Conservation (phyloP, 2,329 filamentous ascomycete species). For the Diaporthe vexans region DNA sequence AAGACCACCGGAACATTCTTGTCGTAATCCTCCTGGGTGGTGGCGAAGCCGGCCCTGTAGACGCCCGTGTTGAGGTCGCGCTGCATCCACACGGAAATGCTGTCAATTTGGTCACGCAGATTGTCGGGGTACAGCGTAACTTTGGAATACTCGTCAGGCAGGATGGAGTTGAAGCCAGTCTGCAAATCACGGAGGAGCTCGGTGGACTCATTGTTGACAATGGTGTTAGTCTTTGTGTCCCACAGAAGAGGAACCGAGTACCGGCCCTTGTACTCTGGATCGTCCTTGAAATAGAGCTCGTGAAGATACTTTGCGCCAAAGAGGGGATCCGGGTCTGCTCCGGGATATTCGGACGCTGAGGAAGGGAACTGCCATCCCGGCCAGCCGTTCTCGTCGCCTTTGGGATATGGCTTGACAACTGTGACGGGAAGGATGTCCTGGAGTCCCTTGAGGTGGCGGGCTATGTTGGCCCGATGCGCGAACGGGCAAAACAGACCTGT, state of each 20-base stretch:
- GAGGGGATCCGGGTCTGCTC: constrained; percentile 71
- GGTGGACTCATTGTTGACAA: constrained; percentile 73
- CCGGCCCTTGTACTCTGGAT: constrained; percentile 70
- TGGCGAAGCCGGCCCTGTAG: constrained; percentile 73
- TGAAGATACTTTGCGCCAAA: constrained; percentile 71
- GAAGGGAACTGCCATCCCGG: constrained; percentile 73
- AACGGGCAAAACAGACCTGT: constrained; percentile 75
- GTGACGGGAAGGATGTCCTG: constrained; percentile 67
- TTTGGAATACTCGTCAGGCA: constrained; percentile 55
- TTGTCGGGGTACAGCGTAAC: constrained; percentile 67
- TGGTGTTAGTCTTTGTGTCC: constrained; percentile 68
- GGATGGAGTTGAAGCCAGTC: constrained; percentile 66
- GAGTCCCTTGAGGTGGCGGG: constrained; percentile 70
- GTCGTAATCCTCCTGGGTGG: constrained; percentile 68
- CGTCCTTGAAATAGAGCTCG: constrained; percentile 73
- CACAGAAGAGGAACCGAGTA: constrained; percentile 74
- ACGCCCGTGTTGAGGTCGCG: constrained; percentile 70
- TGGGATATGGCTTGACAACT: constrained; percentile 76
- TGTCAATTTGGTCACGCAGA: constrained; percentile 65
- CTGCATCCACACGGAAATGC: constrained; percentile 66
- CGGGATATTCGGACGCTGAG: constrained; percentile 66
- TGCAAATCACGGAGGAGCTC: constrained; percentile 72
- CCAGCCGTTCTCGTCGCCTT: constrained; percentile 74
- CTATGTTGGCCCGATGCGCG: constrained; percentile 71
- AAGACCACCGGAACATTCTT: constrained; percentile 68